Conservation (phyloP, 345 rosid genomes). For the Pistacia vera region DNA sequence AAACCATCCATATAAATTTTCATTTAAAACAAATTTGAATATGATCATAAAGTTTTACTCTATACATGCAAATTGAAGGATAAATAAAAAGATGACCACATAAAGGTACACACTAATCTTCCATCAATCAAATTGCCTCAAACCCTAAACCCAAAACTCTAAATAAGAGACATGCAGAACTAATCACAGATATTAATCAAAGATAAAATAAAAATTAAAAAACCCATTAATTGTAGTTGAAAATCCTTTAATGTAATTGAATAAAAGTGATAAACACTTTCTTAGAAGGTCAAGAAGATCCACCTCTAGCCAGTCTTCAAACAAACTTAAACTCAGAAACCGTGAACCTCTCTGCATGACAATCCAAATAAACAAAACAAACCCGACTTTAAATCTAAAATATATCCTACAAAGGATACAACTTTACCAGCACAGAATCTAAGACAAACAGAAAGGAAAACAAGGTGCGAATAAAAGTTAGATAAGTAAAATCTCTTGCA, state of each 20-base stretch:
- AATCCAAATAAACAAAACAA: not conserved
- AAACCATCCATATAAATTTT: not conserved
- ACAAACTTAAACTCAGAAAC: not conserved
- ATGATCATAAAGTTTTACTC: not conserved
- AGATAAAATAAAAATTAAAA: not conserved
- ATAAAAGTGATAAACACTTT: not conserved
- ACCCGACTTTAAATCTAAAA: not conserved
- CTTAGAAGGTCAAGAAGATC: not conserved
- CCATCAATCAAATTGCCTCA: not conserved
- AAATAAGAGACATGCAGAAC: not conserved
- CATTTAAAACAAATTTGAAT: not conserved
- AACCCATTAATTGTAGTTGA: not conserved
- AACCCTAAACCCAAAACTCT: constrained; percentile 5
- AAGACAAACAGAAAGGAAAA: not conserved
- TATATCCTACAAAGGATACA: not conserved
- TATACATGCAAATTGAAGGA: constrained; percentile 1
- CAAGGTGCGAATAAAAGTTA: not conserved
- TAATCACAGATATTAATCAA: not conserved
- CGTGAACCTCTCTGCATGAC: constrained; percentile 2
- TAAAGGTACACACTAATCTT: not conserved
- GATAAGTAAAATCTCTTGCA: constrained; percentile 14
- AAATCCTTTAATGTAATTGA: not conserved
- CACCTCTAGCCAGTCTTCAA: not conserved
- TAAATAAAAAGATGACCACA: not conserved
- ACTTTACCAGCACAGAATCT: constrained; percentile 6